Evolutionary conservation across 2,329 filamentous ascomycete species (phyloP), one percentile per base, ranked within the genome.

Genomic region (Didymellaceae sp.): DNA sequence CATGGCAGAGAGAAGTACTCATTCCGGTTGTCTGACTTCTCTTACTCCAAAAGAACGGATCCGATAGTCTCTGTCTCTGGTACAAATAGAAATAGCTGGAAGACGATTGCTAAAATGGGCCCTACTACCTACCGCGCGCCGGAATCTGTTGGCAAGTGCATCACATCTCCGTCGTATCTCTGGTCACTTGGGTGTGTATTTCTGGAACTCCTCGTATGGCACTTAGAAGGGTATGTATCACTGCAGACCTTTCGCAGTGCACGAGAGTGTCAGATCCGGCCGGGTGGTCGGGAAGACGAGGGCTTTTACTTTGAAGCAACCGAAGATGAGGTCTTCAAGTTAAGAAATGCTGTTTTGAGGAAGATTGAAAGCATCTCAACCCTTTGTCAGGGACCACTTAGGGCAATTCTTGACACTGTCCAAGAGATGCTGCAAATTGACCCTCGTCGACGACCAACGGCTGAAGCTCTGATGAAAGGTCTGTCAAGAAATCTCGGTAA

Each of bases 21-120:
- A 50, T 21, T 56, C 10, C 16, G 50, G 1, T 14, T 56, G 11
- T 50, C 50, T 1, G 50, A 54, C n/a, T 54, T 50, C 16, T 57
- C 54, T 0, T 57, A 42, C 13, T 45, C 54, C 7, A 57, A 51
- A 14, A 41, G 45, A 6, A 25, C 21, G 2, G 37, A 51, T 1
- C 2, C 31, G 4, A 17, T 35, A 1, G 7, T 14, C 1, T 21
- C 30, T 1, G 41, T 40, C 5, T 35, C 22, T 14, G 35, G 41
- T 1, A 34, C 39, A 6, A 33, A 41, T 8, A 40, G 35, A 21
- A 5, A 25, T 14, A 51, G 47, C 24, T 45, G 20, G n/a, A 2
- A 26, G 11, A 51, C 34, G 11, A 20, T 13, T 3, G 40, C 18
- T 6, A 40, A 35, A 13, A n/a, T 35, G 2, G 35, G 47, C 2